A percentile compares a stretch with the other conserved stretches of the same genome.
phyloP scores from a whole-genome alignment of 129 eudicot species.

The Tagetes erecta region DNA sequence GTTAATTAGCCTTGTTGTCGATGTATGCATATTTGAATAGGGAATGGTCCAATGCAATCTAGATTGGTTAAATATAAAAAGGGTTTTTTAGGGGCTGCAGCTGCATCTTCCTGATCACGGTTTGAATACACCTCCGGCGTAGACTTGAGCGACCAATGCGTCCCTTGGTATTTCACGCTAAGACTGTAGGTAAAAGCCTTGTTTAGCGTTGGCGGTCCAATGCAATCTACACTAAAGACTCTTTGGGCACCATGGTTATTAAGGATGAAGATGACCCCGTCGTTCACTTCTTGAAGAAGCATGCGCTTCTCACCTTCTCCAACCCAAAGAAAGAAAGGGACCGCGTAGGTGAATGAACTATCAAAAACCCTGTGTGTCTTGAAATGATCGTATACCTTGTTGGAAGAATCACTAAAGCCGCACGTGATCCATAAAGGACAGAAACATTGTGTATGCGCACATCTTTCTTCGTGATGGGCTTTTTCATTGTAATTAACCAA shows the following conservation, averaged over 20 bases:
- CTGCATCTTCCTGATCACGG: no score
- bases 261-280: constrained; percentile 3
- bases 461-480: background rate
- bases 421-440: background rate
- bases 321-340: background rate
- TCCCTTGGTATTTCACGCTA: background rate
- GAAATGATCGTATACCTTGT: background rate
- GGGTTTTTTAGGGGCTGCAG: background rate
- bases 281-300: background rate
- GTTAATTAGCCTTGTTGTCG: background rate
- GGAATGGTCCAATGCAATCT: background rate
- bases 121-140: background rate
- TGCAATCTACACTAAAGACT: background rate
- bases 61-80: background rate
- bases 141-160: background rate
- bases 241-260: background rate
- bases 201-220: background rate
- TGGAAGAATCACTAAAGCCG: background rate
- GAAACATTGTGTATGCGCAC: background rate
- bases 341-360: background rate
- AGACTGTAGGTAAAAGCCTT: background rate
- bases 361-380: background rate
- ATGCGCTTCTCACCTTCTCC: background rate
- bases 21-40: background rate
- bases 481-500: background rate